phyloP scores from a whole-genome alignment of 768 basidiomycete species.

The Calocybe gangraenosa region DNA sequence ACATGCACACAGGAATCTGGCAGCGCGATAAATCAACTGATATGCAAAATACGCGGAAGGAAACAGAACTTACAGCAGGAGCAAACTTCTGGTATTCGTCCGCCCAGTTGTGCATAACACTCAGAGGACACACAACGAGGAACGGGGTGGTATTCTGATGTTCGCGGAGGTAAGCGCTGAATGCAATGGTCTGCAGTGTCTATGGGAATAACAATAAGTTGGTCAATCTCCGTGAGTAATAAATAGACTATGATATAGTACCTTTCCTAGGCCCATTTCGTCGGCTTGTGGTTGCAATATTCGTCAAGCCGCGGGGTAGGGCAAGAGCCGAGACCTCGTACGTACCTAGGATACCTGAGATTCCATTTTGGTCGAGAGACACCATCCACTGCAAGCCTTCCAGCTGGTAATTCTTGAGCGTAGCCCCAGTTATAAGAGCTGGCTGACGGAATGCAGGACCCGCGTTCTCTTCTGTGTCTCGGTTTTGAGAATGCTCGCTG shows the following conservation, averaged over 20 bases:
- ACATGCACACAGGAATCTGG: slow-evolving; percentile 85
- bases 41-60: slow-evolving; percentile 4
- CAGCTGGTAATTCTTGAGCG: slow-evolving; percentile 85
- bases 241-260: slow-evolving; percentile 19
- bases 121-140: slow-evolving; percentile 88
- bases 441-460: slow-evolving; percentile 63
- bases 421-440: slow-evolving; percentile 76
- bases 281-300: no score
- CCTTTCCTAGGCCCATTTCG: slow-evolving; percentile 94
- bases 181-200: slow-evolving; percentile 95
- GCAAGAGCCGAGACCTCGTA: no score
- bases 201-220: slow-evolving; percentile 22
- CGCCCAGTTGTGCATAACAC: slow-evolving; percentile 89
- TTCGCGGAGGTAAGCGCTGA: slow-evolving; percentile 85
- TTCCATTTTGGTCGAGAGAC: slow-evolving; percentile 78
- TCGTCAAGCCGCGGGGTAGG: no score
- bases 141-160: slow-evolving; percentile 68
- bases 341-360: slow-evolving; percentile 72
- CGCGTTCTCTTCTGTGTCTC: slow-evolving; percentile 22
- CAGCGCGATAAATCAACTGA: neutral
- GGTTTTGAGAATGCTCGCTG: slow-evolving; percentile 12
- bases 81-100: slow-evolving; percentile 84
- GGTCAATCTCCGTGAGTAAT: neutral
- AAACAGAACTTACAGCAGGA: slow-evolving; percentile 50
- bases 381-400: slow-evolving; percentile 97